These are phyloP conservation scores for Cordia subcordata DNA, from an alignment of 257 asterid genomes.

Conservation along the genomic window DNA sequence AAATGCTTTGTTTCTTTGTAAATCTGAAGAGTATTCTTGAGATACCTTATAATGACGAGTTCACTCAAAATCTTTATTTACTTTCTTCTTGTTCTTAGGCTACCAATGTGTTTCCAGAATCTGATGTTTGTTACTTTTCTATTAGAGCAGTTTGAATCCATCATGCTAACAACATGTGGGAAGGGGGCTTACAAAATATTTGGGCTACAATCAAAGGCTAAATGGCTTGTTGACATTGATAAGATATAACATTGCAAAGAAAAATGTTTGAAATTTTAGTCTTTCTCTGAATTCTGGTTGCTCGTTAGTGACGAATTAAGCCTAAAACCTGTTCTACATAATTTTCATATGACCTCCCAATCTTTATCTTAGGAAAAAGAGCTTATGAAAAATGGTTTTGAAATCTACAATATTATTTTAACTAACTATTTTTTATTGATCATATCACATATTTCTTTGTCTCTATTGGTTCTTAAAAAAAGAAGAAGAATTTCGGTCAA, in stretches of 20 bases:
- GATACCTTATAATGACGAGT: conserved; percentile 79
- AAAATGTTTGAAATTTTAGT: background rate
- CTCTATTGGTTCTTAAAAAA: too few species aligned
- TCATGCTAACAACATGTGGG: conserved; percentile 74
- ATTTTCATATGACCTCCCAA: too few species aligned
- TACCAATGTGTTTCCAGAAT: background rate
- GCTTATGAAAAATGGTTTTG: background rate
- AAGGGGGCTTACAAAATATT: conserved; percentile 77
- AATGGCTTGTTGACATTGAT: conserved; percentile 51
- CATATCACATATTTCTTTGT: too few species aligned
- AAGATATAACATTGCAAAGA: conserved; percentile 45
- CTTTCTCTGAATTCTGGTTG: background rate
- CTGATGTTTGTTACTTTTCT: conserved; percentile 14
- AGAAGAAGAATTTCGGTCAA: too few species aligned
- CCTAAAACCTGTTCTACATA: too few species aligned
- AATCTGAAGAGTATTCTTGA: conserved; percentile 70
- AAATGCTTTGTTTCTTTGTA: conserved; percentile 26
- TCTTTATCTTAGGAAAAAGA: background rate
- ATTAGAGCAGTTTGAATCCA: conserved; percentile 69
- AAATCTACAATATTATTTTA: background rate
- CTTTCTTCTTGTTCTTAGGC: background rate
- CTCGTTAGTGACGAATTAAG: background rate
- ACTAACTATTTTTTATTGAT: background rate
- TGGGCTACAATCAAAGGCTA: conserved; percentile 58
- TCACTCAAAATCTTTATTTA: conserved; percentile 19